A percentile compares a stretch with the other conserved stretches of the same genome.
These are phyloP conservation scores for Candida ortonii DNA, from an alignment of 805 yeast genomes.

Conservation along the genomic window DNA sequence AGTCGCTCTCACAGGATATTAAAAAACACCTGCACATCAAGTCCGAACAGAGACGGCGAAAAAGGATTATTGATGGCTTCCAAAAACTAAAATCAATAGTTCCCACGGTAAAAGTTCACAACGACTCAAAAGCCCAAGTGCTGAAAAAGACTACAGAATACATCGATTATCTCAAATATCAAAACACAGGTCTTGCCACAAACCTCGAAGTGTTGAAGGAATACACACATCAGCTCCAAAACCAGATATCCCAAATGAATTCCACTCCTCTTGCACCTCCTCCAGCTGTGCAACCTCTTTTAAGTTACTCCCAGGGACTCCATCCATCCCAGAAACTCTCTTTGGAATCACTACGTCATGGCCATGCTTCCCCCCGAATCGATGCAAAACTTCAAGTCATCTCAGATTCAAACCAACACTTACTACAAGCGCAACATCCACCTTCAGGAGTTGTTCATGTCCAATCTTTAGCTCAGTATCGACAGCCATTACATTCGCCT, in stretches of 20 bases:
- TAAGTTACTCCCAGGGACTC: too few relatives aligned
- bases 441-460: too few relatives aligned
- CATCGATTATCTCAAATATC: slow-evolving; percentile 37
- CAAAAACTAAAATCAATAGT: slow-evolving; percentile 37
- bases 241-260: slow-evolving; percentile 15
- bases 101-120: slow-evolving; percentile 39
- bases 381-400: too few relatives aligned
- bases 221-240: slow-evolving; percentile 19
- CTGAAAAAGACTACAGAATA: slow-evolving; percentile 42
- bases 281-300: slow-evolving; percentile 12
- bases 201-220: slow-evolving; percentile 22
- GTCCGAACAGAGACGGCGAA: slow-evolving; percentile 46
- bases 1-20: slow-evolving; percentile 19
- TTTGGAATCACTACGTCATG: too few relatives aligned
- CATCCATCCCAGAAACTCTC: too few relatives aligned
- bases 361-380: too few relatives aligned
- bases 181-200: slow-evolving; percentile 21
- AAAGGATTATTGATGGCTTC: slow-evolving; percentile 46
- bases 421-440: too few relatives aligned
- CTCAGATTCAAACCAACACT: too few relatives aligned
- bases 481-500: too few relatives aligned
- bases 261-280: slow-evolving; percentile 13
- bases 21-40: slow-evolving; percentile 40
- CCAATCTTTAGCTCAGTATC: too few relatives aligned
- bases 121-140: slow-evolving; percentile 45